Percentiles rank a stretch among this genome's conserved stretches.
Evolutionary conservation across 306 rosid species (phyloP).

Genomic region (Begonia peltatifolia): DNA sequence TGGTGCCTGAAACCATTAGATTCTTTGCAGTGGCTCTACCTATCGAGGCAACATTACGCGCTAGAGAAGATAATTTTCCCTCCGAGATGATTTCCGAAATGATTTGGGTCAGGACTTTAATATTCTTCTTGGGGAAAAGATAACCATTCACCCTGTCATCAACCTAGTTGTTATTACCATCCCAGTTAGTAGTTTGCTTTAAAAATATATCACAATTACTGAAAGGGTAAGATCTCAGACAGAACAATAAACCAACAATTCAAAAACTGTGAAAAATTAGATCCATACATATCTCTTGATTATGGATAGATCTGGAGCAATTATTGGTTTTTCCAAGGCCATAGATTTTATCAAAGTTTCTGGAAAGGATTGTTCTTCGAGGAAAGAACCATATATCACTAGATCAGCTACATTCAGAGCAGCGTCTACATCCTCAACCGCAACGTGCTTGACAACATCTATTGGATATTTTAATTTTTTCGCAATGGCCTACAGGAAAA

Average conservation of each 20-base stretch:
- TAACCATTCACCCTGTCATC: constrained; percentile 84
- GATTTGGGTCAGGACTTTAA: constrained; percentile 38
- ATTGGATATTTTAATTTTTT: constrained; percentile 62
- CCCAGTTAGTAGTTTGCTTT: constrained; percentile 24
- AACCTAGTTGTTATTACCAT: constrained; percentile 42
- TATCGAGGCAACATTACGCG: constrained; percentile 56
- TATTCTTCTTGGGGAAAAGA: constrained; percentile 64
- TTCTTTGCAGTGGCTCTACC: constrained; percentile 59
- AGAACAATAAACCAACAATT: not conserved
- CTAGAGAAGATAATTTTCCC: constrained; percentile 57
- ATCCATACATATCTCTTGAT: constrained; percentile 68
- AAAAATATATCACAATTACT: constrained; percentile 4
- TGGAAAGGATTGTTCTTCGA: constrained; percentile 76
- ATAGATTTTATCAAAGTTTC: constrained; percentile 71
- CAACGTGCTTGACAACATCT: constrained; percentile 53
- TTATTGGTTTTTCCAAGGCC: constrained; percentile 81
- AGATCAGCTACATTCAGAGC: constrained; percentile 49
- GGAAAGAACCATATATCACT: constrained; percentile 78
- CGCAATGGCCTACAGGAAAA: constrained; percentile 52
- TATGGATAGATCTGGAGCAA: constrained; percentile 70
- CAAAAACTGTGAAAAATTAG: constrained; percentile 8
- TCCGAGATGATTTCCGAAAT: constrained; percentile 43
- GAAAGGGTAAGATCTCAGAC: not conserved
- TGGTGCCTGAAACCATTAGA: constrained; percentile 57
- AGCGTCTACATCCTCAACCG: constrained; percentile 47